Evolutionary conservation across 805 yeast species (phyloP).

Genomic region (Yarrowia porcina): DNA sequence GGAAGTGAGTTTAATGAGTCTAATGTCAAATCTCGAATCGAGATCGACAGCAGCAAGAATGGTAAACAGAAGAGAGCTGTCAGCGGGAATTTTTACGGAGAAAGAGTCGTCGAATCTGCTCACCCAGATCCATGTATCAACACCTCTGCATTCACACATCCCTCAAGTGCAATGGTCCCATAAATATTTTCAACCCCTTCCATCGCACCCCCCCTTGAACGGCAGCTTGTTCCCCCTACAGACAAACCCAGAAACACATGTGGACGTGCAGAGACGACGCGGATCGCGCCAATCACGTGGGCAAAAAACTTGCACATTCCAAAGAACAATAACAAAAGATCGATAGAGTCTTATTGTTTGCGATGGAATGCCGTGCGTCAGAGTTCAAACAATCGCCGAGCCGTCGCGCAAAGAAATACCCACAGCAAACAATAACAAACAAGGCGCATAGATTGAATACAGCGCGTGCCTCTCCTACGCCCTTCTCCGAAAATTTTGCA

Average conservation of each 20-base stretch:
- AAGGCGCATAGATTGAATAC: background rate
- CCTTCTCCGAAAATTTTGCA: background rate
- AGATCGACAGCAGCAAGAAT: conserved; percentile 15
- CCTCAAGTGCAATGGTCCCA: too few relatives aligned
- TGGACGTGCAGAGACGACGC: conserved; percentile 13
- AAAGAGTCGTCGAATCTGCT: too few relatives aligned
- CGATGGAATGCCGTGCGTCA: background rate
- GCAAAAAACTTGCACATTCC: background rate
- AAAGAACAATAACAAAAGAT: background rate
- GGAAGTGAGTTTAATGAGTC: background rate
- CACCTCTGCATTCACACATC: too few relatives aligned
- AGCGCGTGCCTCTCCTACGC: background rate
- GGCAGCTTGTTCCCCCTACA: background rate
- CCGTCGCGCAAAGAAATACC: background rate
- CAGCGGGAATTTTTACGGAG: background rate
- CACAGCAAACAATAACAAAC: background rate
- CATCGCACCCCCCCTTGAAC: background rate
- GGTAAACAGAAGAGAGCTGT: background rate
- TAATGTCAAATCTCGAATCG: background rate
- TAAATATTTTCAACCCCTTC: background rate
- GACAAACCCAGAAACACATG: conserved; percentile 4
- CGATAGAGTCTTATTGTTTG: conserved; percentile 18
- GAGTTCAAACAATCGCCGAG: background rate
- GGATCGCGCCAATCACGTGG: conserved; percentile 17
- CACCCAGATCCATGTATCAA: too few relatives aligned